Percentiles rank a stretch among this genome's conserved stretches.
These are phyloP conservation scores for Sapria himalayana DNA, from an alignment of 345 rosid genomes.

Conservation along the genomic window DNA sequence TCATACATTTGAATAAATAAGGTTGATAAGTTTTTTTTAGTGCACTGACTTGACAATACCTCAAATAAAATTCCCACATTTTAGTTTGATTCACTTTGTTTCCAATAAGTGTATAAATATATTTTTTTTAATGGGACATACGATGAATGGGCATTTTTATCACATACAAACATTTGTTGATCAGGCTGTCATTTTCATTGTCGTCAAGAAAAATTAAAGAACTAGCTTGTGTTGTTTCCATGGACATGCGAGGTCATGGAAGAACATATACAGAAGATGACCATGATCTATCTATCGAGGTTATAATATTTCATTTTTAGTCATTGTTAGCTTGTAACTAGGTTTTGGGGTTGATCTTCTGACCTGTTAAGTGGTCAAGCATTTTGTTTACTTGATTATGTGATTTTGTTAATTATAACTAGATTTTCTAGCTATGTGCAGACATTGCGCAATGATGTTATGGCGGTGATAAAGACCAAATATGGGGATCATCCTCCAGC, in stretches of 20 bases:
- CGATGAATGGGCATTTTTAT: background rate
- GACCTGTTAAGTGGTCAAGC: too few relatives aligned
- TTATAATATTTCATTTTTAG: conserved; percentile 6
- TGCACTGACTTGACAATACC: background rate
- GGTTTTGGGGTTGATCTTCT: too few relatives aligned
- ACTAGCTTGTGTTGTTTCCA: conserved; percentile 64
- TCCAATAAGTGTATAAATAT: too few relatives aligned
- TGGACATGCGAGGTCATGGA: conserved; percentile 96
- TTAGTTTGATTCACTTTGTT: too few relatives aligned
- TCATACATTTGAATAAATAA: too few relatives aligned
- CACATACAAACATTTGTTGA: background rate
- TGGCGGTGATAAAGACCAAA: conserved; percentile 54
- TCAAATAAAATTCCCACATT: background rate
- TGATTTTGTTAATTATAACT: conserved; percentile 1
- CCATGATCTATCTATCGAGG: conserved; percentile 78
- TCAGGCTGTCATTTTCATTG: conserved; percentile 70
- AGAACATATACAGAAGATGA: conserved; percentile 64
- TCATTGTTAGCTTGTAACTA: too few relatives aligned
- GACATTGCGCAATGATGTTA: conserved; percentile 84
- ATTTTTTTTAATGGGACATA: too few relatives aligned
- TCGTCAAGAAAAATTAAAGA: conserved; percentile 69
- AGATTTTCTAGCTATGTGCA: conserved; percentile 22
- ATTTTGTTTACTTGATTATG: background rate
- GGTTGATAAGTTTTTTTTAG: too few relatives aligned
- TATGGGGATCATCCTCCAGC: conserved; percentile 86